Conservation (phyloP, 1,139 yeast species). For the Geotrichum phurueaensis region DNA sequence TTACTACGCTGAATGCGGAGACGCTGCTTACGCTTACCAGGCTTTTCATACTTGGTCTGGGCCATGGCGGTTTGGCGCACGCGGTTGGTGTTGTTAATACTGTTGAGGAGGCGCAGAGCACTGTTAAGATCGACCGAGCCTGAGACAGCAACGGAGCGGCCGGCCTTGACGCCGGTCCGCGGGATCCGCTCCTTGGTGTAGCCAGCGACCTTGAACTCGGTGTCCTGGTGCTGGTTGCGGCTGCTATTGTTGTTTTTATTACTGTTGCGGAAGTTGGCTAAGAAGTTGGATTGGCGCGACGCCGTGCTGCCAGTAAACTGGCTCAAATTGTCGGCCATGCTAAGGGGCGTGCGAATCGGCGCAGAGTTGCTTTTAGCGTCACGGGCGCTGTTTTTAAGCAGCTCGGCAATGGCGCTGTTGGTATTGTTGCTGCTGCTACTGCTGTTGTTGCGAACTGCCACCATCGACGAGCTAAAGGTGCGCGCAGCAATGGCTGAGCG, state of each 20-base stretch:
- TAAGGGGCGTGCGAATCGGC: background rate
- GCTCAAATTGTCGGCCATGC: background rate
- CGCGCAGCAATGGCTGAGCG: background rate
- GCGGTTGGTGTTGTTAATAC: conserved; percentile 29
- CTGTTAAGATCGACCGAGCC: conserved; percentile 24
- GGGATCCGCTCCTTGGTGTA: conserved; percentile 9
- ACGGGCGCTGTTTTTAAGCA: background rate
- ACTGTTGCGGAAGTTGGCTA: background rate
- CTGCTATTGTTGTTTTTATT: background rate
- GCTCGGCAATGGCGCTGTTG: background rate
- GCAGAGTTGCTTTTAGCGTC: background rate
- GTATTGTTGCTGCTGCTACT: conserved; percentile 1
- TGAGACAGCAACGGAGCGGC: conserved; percentile 31
- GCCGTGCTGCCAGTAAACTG: background rate
- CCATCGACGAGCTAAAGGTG: background rate
- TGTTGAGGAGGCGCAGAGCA: conserved; percentile 29
- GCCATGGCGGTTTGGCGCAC: conserved; percentile 28
- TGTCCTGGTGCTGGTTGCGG: conserved; percentile 2
- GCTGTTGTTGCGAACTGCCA: background rate
- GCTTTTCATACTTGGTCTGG: conserved; percentile 35
- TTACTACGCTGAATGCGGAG: conserved; percentile 31
- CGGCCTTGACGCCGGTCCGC: conserved; percentile 32
- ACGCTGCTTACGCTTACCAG: conserved; percentile 34
- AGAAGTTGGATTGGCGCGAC: background rate
- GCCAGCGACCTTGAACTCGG: conserved; percentile 4